A percentile compares a stretch with the other conserved stretches of the same genome.
Conservation (phyloP, 2,329 filamentous ascomycete species). For the Pseudocercospora fijiensis region DNA sequence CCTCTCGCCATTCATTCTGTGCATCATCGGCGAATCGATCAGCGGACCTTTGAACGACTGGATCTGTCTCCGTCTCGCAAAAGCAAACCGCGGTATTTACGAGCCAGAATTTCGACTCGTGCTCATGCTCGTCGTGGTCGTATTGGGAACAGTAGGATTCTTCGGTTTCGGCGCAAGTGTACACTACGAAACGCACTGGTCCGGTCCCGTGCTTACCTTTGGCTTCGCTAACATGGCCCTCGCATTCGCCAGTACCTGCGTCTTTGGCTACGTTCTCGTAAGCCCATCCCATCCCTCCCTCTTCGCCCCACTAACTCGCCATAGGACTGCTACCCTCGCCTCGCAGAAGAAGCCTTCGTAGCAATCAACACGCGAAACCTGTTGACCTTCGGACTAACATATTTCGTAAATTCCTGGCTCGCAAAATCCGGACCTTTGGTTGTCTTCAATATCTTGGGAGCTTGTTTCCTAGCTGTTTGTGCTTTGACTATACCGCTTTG, state of each 20-base stretch:
- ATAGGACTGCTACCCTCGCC: conserved; percentile 47
- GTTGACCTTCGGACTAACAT: conserved; percentile 50
- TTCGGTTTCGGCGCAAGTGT: conserved; percentile 51
- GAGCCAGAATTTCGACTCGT: conserved; percentile 37
- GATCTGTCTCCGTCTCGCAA: conserved; percentile 38
- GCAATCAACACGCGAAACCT: conserved; percentile 53
- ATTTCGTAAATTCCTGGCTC: conserved; percentile 40
- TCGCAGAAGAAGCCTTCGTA: conserved; percentile 53
- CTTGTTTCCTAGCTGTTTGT: conserved; percentile 46
- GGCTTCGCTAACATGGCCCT: conserved; percentile 52
- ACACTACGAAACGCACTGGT: conserved; percentile 50
- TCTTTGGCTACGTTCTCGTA: conserved; percentile 52
- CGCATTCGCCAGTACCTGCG: conserved; percentile 49
- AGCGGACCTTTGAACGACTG: conserved; percentile 51
- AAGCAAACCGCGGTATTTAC: conserved; percentile 37
- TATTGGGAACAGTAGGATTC: conserved; percentile 49
- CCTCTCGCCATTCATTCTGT: conserved; percentile 52
- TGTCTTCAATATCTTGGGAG: conserved; percentile 36
- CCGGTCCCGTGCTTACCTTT: conserved; percentile 50
- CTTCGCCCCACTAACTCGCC: not conserved
- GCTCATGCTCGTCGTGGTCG: conserved; percentile 43
- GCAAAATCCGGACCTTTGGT: conserved; percentile 31
- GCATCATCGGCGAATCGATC: conserved; percentile 47
- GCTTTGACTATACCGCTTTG: conserved; percentile 51
- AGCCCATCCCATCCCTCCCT: not conserved